phyloP scores from a whole-genome alignment of 2,329 filamentous ascomycete species.

The Lachnellula occidentalis region DNA sequence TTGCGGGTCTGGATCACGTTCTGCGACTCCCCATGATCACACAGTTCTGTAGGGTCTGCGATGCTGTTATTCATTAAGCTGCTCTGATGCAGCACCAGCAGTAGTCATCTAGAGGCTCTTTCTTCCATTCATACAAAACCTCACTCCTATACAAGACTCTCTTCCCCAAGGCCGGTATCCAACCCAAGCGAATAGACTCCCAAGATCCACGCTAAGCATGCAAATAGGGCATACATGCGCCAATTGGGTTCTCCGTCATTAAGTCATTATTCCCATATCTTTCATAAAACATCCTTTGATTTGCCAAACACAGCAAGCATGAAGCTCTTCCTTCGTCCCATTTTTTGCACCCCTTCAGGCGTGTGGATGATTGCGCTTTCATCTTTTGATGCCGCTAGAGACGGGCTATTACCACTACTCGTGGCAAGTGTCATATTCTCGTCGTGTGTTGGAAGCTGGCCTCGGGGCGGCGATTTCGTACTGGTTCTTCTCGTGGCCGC shows the following conservation, averaged over 20 bases:
- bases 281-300: not conserved
- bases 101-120: too few species aligned
- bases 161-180: not conserved
- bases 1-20: too few species aligned
- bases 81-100: too few species aligned
- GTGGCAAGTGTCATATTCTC: constrained; percentile 17
- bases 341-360: constrained; percentile 25
- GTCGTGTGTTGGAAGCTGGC: constrained; percentile 21
- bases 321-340: constrained; percentile 43
- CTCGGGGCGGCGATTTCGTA: constrained; percentile 32
- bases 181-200: not conserved
- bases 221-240: not conserved
- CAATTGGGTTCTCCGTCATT: not conserved
- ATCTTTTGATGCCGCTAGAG: constrained; percentile 22
- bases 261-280: not conserved
- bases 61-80: too few species aligned
- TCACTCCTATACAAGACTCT: not conserved
- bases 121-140: not conserved
- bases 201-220: constrained; percentile 8
- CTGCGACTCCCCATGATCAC: too few species aligned
- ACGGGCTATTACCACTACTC: constrained; percentile 13
- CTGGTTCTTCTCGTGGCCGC: constrained; percentile 30
- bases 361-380: constrained; percentile 20
- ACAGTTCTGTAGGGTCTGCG: too few species aligned
- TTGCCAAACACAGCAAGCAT: constrained; percentile 40